Percentiles rank a stretch among this genome's conserved stretches.
These are phyloP conservation scores for Claviceps humidiphila DNA, from an alignment of 2,329 filamentous ascomycete species.

Conservation along the genomic window DNA sequence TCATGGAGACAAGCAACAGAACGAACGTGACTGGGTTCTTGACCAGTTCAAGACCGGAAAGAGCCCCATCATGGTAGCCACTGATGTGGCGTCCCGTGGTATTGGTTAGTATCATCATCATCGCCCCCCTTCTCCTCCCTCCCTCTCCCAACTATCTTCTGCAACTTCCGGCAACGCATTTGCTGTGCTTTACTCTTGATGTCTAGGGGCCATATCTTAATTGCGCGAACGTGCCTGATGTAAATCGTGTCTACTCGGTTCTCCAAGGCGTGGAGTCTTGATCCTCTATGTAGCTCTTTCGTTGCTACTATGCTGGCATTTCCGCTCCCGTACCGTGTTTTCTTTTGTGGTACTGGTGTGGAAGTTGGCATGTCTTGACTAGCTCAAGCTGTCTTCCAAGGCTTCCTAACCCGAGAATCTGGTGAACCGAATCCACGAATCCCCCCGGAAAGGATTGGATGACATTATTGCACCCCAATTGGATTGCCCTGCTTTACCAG, in stretches of 20 bases:
- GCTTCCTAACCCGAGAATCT: slow-evolving; percentile 44
- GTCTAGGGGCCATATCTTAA: slow-evolving; percentile 70
- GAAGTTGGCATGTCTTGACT: slow-evolving; percentile 66
- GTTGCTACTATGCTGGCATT: slow-evolving; percentile 64
- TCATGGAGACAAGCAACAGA: slow-evolving; percentile 98
- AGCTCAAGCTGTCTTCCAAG: slow-evolving; percentile 55
- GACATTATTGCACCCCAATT: slow-evolving; percentile 37
- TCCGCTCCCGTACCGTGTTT: slow-evolving; percentile 57
- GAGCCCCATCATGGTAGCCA: slow-evolving; percentile 99
- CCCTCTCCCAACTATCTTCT: slow-evolving; percentile 30
- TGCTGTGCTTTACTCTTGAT: slow-evolving; percentile 80
- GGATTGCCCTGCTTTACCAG: slow-evolving; percentile 45
- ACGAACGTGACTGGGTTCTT: slow-evolving; percentile 98
- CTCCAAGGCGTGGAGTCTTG: slow-evolving; percentile 73
- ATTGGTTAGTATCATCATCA: slow-evolving; percentile 80
- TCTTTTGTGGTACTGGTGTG: slow-evolving; percentile 57
- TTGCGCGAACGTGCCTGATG: slow-evolving; percentile 88
- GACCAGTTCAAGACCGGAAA: slow-evolving; percentile 99
- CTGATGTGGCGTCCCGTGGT: slow-evolving; percentile 98
- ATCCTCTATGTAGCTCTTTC: slow-evolving; percentile 32
- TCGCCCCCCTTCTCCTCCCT: background rate
- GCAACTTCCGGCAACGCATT: slow-evolving; percentile 44
- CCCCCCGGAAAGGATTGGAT: slow-evolving; percentile 27
- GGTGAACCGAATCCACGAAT: slow-evolving; percentile 30
- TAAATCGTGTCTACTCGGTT: slow-evolving; percentile 71